These are phyloP conservation scores for Boletus rex-veris DNA, from an alignment of 768 basidiomycete genomes.

Conservation along the genomic window DNA sequence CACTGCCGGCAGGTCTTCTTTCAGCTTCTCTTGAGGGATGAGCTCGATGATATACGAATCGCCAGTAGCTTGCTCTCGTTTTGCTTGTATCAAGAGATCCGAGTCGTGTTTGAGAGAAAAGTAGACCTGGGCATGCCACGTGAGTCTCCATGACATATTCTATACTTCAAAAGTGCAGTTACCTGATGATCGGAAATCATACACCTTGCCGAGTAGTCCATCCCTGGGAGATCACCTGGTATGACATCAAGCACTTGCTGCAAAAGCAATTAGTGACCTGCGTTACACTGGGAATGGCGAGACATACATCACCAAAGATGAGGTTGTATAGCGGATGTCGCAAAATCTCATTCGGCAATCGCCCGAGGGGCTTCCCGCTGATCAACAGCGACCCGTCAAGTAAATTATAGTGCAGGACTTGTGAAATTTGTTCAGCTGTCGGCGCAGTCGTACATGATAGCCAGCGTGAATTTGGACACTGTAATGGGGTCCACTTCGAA, in stretches of 20 bases:
- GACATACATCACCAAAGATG: constrained; percentile 22
- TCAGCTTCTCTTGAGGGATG: constrained; percentile 22
- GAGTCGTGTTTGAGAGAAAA: constrained; percentile 14
- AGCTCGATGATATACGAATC: constrained; percentile 16
- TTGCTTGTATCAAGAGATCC: constrained; percentile 20
- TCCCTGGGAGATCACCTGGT: constrained; percentile 24
- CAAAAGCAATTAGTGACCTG: background rate
- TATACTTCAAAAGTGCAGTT: background rate
- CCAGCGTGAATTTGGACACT: constrained; percentile 21
- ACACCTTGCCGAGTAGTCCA: constrained; percentile 24
- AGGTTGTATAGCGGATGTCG: constrained; percentile 17
- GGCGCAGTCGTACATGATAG: constrained; percentile 15
- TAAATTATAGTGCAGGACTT: constrained; percentile 21
- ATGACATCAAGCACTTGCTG: constrained; percentile 22
- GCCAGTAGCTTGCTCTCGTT: background rate
- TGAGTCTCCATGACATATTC: background rate
- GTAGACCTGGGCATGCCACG: constrained; percentile 9
- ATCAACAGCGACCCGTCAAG: constrained; percentile 27
- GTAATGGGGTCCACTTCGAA: constrained; percentile 18
- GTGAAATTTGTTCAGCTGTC: constrained; percentile 9
- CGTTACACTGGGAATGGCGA: no score
- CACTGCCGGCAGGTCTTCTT: constrained; percentile 23
- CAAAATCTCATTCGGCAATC: constrained; percentile 19
- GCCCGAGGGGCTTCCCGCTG: constrained; percentile 24
- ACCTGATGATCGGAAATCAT: constrained; percentile 18